Evolutionary conservation across 345 rosid genomes (phyloP).

Genomic region (Citrus reticulata): DNA sequence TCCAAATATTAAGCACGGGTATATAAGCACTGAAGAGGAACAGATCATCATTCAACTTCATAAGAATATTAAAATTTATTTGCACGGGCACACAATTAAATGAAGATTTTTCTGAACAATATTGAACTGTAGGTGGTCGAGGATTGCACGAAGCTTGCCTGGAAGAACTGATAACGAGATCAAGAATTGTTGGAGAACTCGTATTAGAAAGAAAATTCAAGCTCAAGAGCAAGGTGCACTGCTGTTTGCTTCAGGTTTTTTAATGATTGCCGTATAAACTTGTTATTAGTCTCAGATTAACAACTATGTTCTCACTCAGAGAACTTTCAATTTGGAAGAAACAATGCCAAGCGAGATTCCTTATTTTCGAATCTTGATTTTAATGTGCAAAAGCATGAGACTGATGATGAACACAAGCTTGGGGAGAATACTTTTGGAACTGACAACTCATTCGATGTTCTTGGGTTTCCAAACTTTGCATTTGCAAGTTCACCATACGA

Average conservation of each 20-base stretch:
- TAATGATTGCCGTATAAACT: background rate
- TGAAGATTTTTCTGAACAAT: background rate
- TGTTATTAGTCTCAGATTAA: background rate
- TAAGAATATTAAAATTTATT: background rate
- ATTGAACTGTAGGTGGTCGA: slow-evolving; percentile 44
- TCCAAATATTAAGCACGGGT: slow-evolving; percentile 58
- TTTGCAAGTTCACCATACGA: slow-evolving; percentile 51
- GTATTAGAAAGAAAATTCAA: slow-evolving; percentile 43
- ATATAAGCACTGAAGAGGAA: slow-evolving; percentile 56
- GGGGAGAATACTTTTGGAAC: slow-evolving; percentile 9
- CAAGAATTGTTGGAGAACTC: slow-evolving; percentile 75
- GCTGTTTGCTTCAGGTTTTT: background rate
- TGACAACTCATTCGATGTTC: slow-evolving; percentile 9
- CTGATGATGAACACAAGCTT: slow-evolving; percentile 10
- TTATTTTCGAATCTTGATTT: slow-evolving; percentile 5
- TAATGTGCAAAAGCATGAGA: background rate
- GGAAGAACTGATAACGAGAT: slow-evolving; percentile 76
- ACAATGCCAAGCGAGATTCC: slow-evolving; percentile 14
- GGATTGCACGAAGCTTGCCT: slow-evolving; percentile 63
- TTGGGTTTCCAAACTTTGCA: slow-evolving; percentile 11
- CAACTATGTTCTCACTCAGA: background rate
- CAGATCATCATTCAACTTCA: slow-evolving; percentile 54
- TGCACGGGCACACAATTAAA: background rate
- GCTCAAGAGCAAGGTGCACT: slow-evolving; percentile 36
- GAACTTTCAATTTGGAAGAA: slow-evolving; percentile 7